These are phyloP conservation scores for Tetrahymena elliotti DNA, from an alignment of 73 alveolate genomes.

Conservation along the genomic window DNA sequence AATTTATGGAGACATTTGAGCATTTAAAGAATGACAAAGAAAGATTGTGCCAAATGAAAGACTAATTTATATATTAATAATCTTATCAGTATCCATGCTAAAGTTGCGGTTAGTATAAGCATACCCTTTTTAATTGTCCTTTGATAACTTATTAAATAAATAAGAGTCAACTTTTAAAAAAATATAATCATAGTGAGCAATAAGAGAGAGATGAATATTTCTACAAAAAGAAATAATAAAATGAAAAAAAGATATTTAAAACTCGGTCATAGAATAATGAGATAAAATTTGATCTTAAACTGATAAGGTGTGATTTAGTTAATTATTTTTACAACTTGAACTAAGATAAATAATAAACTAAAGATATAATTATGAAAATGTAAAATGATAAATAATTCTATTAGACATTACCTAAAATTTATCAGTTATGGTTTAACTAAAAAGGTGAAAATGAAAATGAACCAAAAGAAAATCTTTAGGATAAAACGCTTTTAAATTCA, in stretches of 20 bases:
- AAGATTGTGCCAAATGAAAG: neutral
- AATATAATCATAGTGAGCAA: neutral
- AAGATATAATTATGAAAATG: neutral
- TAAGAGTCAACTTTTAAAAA: neutral
- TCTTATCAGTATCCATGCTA: neutral
- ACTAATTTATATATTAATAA: neutral
- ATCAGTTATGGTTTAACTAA: neutral
- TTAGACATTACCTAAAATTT: neutral
- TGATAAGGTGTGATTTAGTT: neutral
- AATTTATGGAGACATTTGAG: neutral
- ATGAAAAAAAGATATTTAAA: neutral
- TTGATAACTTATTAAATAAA: neutral
- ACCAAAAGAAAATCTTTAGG: neutral
- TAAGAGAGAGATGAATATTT: neutral
- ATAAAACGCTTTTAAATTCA: neutral
- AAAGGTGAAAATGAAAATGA: neutral
- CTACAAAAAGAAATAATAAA: neutral
- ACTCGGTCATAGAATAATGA: neutral
- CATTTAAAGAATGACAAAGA: neutral
- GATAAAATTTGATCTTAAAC: neutral
- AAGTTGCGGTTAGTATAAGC: neutral
- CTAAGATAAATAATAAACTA: neutral
- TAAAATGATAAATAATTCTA: neutral
- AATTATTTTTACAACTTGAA: neutral
- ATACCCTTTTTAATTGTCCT: neutral